Percentiles rank a stretch among this genome's conserved stretches.
Evolutionary conservation across 306 rosid genomes (phyloP).

Genomic region (Amphicarpaea edgeworthii): DNA sequence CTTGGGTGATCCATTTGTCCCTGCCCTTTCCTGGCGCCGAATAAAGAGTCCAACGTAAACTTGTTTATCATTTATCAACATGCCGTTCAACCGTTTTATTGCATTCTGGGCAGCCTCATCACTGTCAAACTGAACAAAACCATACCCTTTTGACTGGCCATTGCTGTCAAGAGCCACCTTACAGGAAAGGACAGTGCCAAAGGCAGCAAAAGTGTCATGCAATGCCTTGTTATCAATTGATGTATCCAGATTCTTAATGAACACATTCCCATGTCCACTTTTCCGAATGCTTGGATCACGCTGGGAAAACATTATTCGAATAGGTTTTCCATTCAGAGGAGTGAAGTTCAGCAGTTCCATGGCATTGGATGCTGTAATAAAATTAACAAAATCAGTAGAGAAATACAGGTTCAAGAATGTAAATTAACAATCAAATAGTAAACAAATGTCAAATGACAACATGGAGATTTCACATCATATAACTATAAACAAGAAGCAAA

Average conservation of each 20-base stretch:
- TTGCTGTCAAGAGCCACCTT: conserved; percentile 73
- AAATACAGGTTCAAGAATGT: neutral
- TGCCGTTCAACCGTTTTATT: conserved; percentile 69
- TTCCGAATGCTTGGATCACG: conserved; percentile 85
- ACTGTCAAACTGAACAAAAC: conserved; percentile 80
- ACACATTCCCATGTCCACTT: conserved; percentile 82
- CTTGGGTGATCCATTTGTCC: conserved; percentile 57
- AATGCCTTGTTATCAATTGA: conserved; percentile 85
- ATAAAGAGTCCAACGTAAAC: conserved; percentile 72
- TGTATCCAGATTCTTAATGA: conserved; percentile 76
- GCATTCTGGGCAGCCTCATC: conserved; percentile 75
- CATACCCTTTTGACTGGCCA: conserved; percentile 85
- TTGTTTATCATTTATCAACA: conserved; percentile 78
- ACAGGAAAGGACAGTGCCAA: conserved; percentile 86
- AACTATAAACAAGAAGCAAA: conserved; percentile 19
- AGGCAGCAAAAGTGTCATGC: conserved; percentile 73
- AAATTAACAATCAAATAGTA: neutral
- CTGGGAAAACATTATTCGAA: conserved; percentile 83
- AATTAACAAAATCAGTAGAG: neutral
- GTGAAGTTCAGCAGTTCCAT: conserved; percentile 33
- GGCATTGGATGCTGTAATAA: conserved; percentile 23
- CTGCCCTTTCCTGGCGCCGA: conserved; percentile 68
- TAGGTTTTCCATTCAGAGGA: conserved; percentile 33
- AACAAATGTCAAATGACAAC: neutral
- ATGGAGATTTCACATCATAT: neutral